Conservation (phyloP, 106 monocot species). For the Dendrobium huoshanense region DNA sequence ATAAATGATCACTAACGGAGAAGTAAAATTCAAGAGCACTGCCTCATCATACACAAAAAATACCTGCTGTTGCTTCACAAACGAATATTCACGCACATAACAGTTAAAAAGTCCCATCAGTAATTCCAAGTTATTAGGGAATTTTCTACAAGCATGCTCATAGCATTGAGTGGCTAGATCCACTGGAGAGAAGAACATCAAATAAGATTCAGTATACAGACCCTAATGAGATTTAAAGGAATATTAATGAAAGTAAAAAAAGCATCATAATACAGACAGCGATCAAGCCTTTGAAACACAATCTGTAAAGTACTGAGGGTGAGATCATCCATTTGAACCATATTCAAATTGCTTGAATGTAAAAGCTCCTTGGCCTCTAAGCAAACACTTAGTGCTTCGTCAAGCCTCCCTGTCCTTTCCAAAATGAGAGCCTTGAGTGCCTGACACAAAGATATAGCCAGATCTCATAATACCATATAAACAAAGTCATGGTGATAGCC, state of each 20-base stretch:
- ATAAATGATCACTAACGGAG: background rate
- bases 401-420: conserved; percentile 87
- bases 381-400: conserved; percentile 75
- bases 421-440: conserved; percentile 95
- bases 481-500: background rate
- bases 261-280: conserved; percentile 39
- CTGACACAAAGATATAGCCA: conserved; percentile 20
- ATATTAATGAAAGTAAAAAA: background rate
- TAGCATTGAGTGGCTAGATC: conserved; percentile 95
- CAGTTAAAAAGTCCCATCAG: conserved; percentile 97
- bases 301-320: conserved; percentile 97
- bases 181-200: conserved; percentile 40
- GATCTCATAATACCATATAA: background rate
- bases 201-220: conserved; percentile 3
- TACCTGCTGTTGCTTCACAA: conserved; percentile 97
- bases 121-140: conserved; percentile 79
- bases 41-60: background rate
- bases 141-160: conserved; percentile 83
- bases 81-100: conserved; percentile 89
- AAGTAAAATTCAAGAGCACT: conserved; percentile 3
- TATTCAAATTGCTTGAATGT: conserved; percentile 28
- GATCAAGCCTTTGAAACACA: conserved; percentile 86
- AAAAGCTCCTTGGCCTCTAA: conserved; percentile 73
- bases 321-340: conserved; percentile 72
- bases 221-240: conserved; percentile 2